These are phyloP conservation scores for Fusarium solani-melongenae DNA, from an alignment of 2,329 filamentous ascomycete species.

Conservation along the genomic window DNA sequence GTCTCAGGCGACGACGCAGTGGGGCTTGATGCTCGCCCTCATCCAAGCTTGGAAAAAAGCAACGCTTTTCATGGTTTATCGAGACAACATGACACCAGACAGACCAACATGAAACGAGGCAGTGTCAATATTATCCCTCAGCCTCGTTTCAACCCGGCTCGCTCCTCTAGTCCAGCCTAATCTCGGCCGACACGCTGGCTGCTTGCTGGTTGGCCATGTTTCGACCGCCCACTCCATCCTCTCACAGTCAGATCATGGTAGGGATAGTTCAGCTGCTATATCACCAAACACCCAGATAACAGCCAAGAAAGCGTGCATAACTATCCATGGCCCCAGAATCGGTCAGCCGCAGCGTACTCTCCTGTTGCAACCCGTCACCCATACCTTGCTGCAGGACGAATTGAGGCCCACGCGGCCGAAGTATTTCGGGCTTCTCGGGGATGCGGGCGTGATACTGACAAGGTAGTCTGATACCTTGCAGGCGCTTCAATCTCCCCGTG, in stretches of 20 bases:
- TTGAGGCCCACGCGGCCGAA: slow-evolving; percentile 9
- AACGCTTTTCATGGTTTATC: not conserved
- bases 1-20: slow-evolving; percentile 4
- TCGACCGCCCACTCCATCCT: not conserved
- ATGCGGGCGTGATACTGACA: not conserved
- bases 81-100: slow-evolving; percentile 9
- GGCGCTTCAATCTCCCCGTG: not conserved
- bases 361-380: not conserved
- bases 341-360: not conserved
- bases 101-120: slow-evolving; percentile 8
- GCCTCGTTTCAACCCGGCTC: slow-evolving; percentile 8
- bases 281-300: not conserved
- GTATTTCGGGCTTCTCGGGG: slow-evolving; percentile 5
- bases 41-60: not conserved
- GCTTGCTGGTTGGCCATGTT: slow-evolving; percentile 6
- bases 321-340: not conserved
- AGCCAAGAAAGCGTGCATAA: not conserved
- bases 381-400: not conserved
- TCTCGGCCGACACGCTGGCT: not conserved
- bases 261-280: not conserved
- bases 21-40: not conserved
- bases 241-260: slow-evolving; percentile 2
- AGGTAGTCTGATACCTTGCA: slow-evolving; percentile 5
- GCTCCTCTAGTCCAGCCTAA: not conserved
- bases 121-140: not conserved